phyloP scores from a whole-genome alignment of 73 alveolate species.

The Stentor coeruleus region DNA sequence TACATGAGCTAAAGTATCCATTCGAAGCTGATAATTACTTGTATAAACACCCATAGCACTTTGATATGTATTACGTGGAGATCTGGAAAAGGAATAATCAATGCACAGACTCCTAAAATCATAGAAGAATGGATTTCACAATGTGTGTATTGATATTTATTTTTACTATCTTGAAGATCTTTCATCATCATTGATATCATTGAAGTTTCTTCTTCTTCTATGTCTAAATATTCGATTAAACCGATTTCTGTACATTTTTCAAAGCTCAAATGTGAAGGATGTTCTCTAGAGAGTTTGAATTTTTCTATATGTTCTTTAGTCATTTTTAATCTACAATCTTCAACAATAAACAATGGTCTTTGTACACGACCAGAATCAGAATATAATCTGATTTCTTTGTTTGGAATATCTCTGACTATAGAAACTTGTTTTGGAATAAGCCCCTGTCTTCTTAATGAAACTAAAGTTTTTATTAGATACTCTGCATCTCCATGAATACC shows the following conservation, averaged over 20 bases:
- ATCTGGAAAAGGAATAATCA: conserved; percentile 99
- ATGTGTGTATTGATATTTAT: conserved; percentile 90
- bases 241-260: conserved; percentile 89
- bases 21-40: conserved; percentile 90
- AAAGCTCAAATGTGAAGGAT: conserved; percentile 47
- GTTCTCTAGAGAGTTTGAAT: conserved; percentile 11
- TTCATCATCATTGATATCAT: conserved; percentile 97
- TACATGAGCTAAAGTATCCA: conserved; percentile 99
- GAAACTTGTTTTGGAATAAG: conserved; percentile 87
- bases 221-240: conserved; percentile 96
- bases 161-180: conserved; percentile 66
- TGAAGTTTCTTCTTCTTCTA: conserved; percentile 99
- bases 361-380: conserved; percentile 98
- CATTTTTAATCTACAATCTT: conserved; percentile 48
- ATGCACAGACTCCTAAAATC: conserved; percentile 99
- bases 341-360: conserved; percentile 93
- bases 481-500: conserved; percentile 94
- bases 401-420: conserved; percentile 90
- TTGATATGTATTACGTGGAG: conserved; percentile 97
- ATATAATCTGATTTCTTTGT: conserved; percentile 91
- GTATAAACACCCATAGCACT: conserved; percentile 99
- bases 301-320: conserved; percentile 24
- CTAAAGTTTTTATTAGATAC: conserved; percentile 58
- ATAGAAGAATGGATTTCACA: conserved; percentile 99
- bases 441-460: conserved; percentile 56